These are phyloP conservation scores for Eucalyptus victrix DNA, from an alignment of 345 rosid species.

Conservation along the genomic window DNA sequence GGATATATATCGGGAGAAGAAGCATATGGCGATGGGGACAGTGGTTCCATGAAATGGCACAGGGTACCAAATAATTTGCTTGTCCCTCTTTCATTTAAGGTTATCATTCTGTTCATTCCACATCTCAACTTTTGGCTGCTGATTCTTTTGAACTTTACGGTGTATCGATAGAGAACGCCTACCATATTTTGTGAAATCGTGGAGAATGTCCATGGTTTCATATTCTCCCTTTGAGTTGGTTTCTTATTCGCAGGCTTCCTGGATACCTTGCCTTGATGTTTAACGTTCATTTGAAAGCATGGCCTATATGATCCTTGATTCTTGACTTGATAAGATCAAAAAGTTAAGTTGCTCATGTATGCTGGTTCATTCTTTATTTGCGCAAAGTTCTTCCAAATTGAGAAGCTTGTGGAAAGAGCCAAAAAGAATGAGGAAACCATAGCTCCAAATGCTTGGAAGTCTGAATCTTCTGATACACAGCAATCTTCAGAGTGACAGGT, in stretches of 20 bases:
- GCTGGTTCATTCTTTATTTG: background rate
- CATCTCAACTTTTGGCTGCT: background rate
- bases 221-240: background rate
- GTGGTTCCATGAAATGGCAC: background rate
- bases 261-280: background rate
- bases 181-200: background rate
- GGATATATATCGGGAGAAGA: slow-evolving; percentile 8
- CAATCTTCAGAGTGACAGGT: background rate
- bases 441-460: background rate
- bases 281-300: background rate
- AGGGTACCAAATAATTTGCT: background rate
- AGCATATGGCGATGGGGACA: background rate
- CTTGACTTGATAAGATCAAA: background rate
- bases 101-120: background rate
- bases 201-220: background rate
- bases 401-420: background rate
- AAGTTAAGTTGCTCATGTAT: background rate
- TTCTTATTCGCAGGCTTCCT: background rate
- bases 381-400: background rate
- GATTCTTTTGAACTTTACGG: background rate
- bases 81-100: background rate
- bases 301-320: background rate
- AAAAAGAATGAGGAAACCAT: background rate
- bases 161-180: background rate
- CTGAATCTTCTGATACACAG: background rate